phyloP scores from a whole-genome alignment of 495 filamentous ascomycete genomes.

The Glarea lozoyensis region DNA sequence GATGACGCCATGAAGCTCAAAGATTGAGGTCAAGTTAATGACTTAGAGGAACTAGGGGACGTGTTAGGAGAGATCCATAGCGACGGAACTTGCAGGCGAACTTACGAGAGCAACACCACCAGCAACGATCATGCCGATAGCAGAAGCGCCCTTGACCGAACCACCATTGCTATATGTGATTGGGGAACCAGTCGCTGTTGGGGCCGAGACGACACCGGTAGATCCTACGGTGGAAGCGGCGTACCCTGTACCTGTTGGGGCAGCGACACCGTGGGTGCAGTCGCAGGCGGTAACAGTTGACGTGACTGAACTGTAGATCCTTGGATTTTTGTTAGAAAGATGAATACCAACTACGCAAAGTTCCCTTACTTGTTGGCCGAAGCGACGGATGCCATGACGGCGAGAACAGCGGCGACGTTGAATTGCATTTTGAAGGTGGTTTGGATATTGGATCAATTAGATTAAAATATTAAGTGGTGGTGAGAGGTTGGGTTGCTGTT shows the following conservation, averaged over 20 bases:
- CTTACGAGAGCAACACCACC: conserved; percentile 21
- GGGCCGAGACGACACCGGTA: conserved; percentile 13
- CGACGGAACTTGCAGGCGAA: neutral
- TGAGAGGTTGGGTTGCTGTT: conserved; percentile 1
- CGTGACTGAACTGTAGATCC: too few relatives aligned
- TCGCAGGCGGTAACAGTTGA: too few relatives aligned
- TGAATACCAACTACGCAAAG: too few relatives aligned
- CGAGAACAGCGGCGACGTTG: conserved; percentile 13
- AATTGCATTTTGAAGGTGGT: conserved; percentile 24
- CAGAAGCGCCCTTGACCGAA: conserved; percentile 18
- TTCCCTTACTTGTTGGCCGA: conserved; percentile 13
- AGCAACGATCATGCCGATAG: conserved; percentile 18
- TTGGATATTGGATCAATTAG: conserved; percentile 5
- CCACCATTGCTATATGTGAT: conserved; percentile 19
- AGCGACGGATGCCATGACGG: conserved; percentile 18
- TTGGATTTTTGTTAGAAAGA: too few relatives aligned
- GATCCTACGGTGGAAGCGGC: conserved; percentile 1
- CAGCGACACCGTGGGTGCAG: too few relatives aligned
- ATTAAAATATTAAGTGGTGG: conserved; percentile 9
- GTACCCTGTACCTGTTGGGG: too few relatives aligned
- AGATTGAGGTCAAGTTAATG: conserved; percentile 4
- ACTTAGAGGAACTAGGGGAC: conserved; percentile 17
- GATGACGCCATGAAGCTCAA: conserved; percentile 11
- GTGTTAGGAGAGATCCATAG: conserved; percentile 1
- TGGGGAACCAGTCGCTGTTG: conserved; percentile 15